These are phyloP conservation scores for Calonectria fujianensis DNA, from an alignment of 2,329 filamentous ascomycete genomes.

Conservation along the genomic window DNA sequence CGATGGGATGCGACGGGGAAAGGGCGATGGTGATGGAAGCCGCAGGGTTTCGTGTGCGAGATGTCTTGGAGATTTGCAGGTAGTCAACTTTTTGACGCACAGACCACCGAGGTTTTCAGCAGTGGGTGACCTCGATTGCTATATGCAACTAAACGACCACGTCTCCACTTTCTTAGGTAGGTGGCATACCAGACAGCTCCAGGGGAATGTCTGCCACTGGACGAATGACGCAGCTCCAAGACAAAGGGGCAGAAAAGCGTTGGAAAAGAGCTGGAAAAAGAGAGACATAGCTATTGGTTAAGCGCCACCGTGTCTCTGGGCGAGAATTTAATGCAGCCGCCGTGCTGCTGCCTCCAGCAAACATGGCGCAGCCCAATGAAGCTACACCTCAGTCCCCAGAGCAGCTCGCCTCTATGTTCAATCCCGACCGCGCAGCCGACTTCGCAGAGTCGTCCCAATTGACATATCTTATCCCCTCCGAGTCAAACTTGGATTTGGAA, in stretches of 20 bases:
- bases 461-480: slow-evolving; percentile 76
- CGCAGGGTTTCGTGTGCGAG: slow-evolving; percentile 40
- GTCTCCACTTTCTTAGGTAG: slow-evolving; percentile 35
- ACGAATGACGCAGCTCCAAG: slow-evolving; percentile 44
- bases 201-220: slow-evolving; percentile 48
- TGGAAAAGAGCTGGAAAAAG: slow-evolving; percentile 21
- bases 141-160: slow-evolving; percentile 49
- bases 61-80: slow-evolving; percentile 37
- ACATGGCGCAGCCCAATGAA: slow-evolving; percentile 49
- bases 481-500: slow-evolving; percentile 73
- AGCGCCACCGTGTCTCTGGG: background rate
- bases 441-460: slow-evolving; percentile 77
- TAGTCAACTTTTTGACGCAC: slow-evolving; percentile 54
- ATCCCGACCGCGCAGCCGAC: slow-evolving; percentile 53
- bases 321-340: slow-evolving; percentile 27
- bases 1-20: slow-evolving; percentile 29
- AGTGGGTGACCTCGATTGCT: slow-evolving; percentile 6
- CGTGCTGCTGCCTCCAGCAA: slow-evolving; percentile 13
- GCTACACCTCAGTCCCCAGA: slow-evolving; percentile 47
- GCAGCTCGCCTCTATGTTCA: slow-evolving; percentile 48
- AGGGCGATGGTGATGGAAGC: slow-evolving; percentile 39
- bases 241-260: slow-evolving; percentile 31
- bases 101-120: slow-evolving; percentile 44
- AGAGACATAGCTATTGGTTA: background rate
- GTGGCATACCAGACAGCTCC: slow-evolving; percentile 34